Conservation (phyloP, 2,329 filamentous ascomycete species). For the Colletotrichum falcatum region DNA sequence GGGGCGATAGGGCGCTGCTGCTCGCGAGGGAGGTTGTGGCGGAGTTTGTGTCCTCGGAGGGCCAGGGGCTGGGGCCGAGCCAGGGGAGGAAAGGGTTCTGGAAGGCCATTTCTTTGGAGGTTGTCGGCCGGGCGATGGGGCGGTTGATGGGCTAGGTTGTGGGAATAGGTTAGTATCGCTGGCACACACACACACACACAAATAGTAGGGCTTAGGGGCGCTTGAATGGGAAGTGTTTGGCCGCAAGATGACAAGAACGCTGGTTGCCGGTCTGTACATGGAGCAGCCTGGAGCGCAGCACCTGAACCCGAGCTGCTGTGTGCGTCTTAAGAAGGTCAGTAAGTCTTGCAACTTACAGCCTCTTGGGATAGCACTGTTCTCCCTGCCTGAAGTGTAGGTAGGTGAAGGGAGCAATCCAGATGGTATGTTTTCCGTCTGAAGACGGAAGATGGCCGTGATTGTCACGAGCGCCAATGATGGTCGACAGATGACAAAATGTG, state of each 20-base stretch:
- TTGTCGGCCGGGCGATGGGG: neutral
- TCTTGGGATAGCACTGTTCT: neutral
- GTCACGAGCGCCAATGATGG: neutral
- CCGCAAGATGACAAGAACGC: neutral
- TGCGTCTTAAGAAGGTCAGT: too few relatives aligned
- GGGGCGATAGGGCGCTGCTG: neutral
- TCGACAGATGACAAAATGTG: neutral
- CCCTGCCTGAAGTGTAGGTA: neutral
- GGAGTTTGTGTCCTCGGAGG: neutral
- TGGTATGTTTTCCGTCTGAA: neutral
- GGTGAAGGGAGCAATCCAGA: neutral
- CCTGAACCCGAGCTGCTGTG: neutral
- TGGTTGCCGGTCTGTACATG: too few relatives aligned
- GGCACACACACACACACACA: neutral
- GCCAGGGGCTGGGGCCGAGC: constrained; percentile 1
- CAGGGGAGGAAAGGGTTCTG: constrained; percentile 4
- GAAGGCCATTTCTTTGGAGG: neutral
- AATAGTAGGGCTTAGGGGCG: neutral
- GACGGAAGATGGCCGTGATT: neutral
- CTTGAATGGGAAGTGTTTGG: neutral
- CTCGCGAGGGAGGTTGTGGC: neutral
- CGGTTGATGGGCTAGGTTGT: neutral
- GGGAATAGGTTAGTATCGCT: neutral
- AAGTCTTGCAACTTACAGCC: neutral
- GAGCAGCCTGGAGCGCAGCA: neutral